phyloP scores from a whole-genome alignment of 2,329 filamentous ascomycete species.

The Colletotrichum gloeosporioides region DNA sequence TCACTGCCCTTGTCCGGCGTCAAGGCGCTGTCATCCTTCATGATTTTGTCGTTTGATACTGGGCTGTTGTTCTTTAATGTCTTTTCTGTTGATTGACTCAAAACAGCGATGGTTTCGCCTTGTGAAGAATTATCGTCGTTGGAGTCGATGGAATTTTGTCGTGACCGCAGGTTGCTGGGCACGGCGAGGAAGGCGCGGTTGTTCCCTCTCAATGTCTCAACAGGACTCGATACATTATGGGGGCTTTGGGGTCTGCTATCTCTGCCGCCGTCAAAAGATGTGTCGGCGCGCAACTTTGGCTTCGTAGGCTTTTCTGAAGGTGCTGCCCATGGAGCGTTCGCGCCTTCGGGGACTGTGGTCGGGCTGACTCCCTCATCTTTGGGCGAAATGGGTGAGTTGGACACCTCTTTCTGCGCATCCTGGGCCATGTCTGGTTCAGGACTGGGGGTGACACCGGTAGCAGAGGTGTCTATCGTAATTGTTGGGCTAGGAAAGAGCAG shows the following conservation, averaged over 20 bases:
- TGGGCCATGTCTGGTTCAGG: conserved; percentile 33
- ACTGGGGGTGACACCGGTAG: conserved; percentile 32
- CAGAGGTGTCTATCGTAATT: conserved; percentile 60
- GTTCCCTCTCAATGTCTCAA: conserved; percentile 46
- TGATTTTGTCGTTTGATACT: conserved; percentile 59
- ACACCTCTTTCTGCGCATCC: conserved; percentile 25
- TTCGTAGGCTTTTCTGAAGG: conserved; percentile 26
- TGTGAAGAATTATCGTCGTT: conserved; percentile 63
- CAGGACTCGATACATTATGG: conserved; percentile 71
- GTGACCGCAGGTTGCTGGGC: conserved; percentile 63
- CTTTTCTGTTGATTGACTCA: conserved; percentile 47
- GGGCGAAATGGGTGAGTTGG: conserved; percentile 39
- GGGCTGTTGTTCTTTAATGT: conserved; percentile 42
- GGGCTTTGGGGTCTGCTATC: conserved; percentile 71
- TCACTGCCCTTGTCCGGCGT: conserved; percentile 79
- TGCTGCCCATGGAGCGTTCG: conserved; percentile 28
- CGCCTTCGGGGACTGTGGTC: conserved; percentile 38
- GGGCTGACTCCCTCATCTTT: conserved; percentile 47
- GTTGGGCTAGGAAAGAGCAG: conserved; percentile 45
- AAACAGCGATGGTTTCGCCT: conserved; percentile 64
- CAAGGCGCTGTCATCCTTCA: conserved; percentile 72
- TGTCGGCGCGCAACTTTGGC: conserved; percentile 57
- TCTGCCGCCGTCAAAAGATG: conserved; percentile 65
- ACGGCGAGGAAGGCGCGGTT: conserved; percentile 68
- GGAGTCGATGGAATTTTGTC: conserved; percentile 75